Percentiles rank a stretch among this genome's conserved stretches.
Evolutionary conservation across 1,284 basidiomycete genomes (phyloP).

Genomic region (Trichosporon sp.): DNA sequence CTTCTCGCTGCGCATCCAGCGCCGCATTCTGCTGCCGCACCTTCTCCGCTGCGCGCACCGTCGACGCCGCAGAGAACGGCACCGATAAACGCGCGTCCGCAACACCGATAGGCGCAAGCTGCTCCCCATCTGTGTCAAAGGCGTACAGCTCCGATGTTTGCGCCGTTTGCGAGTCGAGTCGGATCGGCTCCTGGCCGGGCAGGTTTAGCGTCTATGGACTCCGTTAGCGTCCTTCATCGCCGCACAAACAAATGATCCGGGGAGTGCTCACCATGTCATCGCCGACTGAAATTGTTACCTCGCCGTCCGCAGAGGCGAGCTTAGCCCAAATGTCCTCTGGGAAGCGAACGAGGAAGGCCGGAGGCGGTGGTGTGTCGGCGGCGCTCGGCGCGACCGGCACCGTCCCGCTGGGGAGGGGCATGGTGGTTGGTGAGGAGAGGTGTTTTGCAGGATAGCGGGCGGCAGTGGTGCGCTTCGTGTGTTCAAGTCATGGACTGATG

Average conservation of each 20-base stretch:
- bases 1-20: slow-evolving; percentile 27
- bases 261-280: slow-evolving; percentile 29
- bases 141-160: slow-evolving; percentile 29
- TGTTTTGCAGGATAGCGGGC: background rate
- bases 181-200: slow-evolving; percentile 22
- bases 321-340: slow-evolving; percentile 34
- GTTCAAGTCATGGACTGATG: background rate
- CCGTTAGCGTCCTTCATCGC: background rate
- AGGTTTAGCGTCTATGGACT: slow-evolving; percentile 25
- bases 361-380: slow-evolving; percentile 8
- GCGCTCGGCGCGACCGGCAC: slow-evolving; percentile 18
- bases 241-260: too few relatives aligned
- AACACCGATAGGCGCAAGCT: slow-evolving; percentile 31
- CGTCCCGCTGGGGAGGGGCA: slow-evolving; percentile 24
- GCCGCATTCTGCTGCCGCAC: slow-evolving; percentile 28
- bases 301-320: slow-evolving; percentile 17
- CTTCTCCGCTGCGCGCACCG: slow-evolving; percentile 27
- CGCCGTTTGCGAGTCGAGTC: slow-evolving; percentile 24
- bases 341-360: slow-evolving; percentile 35
- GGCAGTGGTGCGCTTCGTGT: too few relatives aligned
- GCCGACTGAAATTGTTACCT: slow-evolving; percentile 24
- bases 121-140: slow-evolving; percentile 3
- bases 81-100: slow-evolving; percentile 32
- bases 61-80: slow-evolving; percentile 24
- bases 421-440: slow-evolving; percentile 7